phyloP scores from a whole-genome alignment of 139 green algal species.

The Haematococcus sp. region DNA sequence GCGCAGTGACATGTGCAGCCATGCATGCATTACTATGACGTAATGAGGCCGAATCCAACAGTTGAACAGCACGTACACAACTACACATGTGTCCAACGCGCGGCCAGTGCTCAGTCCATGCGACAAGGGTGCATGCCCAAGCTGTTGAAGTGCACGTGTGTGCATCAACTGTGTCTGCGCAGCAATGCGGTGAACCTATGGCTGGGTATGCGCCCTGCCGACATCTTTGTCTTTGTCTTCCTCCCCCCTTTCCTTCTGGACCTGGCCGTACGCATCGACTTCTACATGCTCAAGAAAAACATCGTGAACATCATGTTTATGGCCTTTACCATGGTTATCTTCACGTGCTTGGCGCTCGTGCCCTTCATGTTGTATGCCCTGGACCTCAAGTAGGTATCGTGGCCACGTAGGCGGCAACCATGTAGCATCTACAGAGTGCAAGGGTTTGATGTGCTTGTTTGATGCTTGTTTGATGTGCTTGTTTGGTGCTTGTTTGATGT shows the following conservation, averaged over 20 bases:
- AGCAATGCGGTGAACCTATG: constrained; percentile 37
- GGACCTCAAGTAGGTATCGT: constrained; percentile 38
- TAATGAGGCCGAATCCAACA: no score
- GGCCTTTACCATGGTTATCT: constrained; percentile 73
- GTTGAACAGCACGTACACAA: no score
- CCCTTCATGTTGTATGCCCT: constrained; percentile 79
- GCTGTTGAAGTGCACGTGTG: no score
- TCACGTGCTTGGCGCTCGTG: constrained; percentile 58
- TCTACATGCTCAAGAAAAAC: constrained; percentile 83
- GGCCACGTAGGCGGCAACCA: no score
- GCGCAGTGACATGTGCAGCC: no score
- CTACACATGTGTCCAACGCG: no score
- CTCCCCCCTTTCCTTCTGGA: constrained; percentile 76
- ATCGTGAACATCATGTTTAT: constrained; percentile 53
- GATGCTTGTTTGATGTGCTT: neutral
- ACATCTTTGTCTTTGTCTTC: constrained; percentile 88
- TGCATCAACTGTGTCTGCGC: no score
- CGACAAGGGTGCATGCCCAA: no score
- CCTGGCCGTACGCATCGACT: constrained; percentile 75
- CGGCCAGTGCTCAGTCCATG: no score
- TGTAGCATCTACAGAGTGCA: no score
- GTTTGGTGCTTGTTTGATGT: neutral
- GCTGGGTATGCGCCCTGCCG: constrained; percentile 43
- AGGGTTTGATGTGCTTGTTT: neutral
- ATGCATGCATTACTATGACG: no score